These are phyloP conservation scores for Paraphoma sp. DNA, from an alignment of 2,329 filamentous ascomycete genomes.

Conservation along the genomic window DNA sequence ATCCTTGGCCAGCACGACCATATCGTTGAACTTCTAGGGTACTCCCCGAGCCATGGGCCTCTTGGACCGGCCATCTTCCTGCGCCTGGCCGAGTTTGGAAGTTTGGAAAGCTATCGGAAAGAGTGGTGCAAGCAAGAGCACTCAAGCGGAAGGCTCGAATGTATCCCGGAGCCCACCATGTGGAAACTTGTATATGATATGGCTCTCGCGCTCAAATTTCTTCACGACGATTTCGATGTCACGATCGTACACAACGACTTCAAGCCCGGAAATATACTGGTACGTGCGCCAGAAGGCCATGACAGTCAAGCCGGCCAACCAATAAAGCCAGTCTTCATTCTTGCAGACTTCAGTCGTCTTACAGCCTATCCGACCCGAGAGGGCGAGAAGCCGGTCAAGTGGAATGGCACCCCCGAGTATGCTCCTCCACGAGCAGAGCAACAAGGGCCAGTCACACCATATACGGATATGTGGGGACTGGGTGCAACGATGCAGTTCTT, in stretches of 20 bases:
- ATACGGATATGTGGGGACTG: constrained; percentile 30
- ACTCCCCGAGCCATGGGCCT: constrained; percentile 1
- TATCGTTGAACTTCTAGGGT: constrained; percentile 17
- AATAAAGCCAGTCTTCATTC: constrained; percentile 28
- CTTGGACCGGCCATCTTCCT: background rate
- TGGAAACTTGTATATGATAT: constrained; percentile 37
- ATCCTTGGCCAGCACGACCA: constrained; percentile 11
- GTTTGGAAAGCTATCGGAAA: background rate
- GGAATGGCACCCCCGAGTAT: constrained; percentile 26
- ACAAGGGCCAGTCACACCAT: constrained; percentile 10
- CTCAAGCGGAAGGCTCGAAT: background rate
- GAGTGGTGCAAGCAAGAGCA: background rate
- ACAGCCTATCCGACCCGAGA: constrained; percentile 2
- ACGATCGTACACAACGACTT: constrained; percentile 83
- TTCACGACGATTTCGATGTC: constrained; percentile 22
- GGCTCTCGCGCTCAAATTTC: constrained; percentile 22
- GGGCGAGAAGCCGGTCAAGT: background rate
- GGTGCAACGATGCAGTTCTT: constrained; percentile 29
- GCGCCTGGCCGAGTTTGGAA: background rate
- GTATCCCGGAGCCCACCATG: constrained; percentile 27
- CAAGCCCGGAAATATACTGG: constrained; percentile 90
- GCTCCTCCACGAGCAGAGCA: constrained; percentile 20
- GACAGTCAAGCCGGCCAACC: constrained; percentile 6
- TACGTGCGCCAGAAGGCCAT: constrained; percentile 47
- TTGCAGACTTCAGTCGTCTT: constrained; percentile 29